Evolutionary conservation across 2,329 filamentous ascomycete species (phyloP), one percentile per base, ranked within the genome.

Genomic region (Thyridium curvatum): DNA sequence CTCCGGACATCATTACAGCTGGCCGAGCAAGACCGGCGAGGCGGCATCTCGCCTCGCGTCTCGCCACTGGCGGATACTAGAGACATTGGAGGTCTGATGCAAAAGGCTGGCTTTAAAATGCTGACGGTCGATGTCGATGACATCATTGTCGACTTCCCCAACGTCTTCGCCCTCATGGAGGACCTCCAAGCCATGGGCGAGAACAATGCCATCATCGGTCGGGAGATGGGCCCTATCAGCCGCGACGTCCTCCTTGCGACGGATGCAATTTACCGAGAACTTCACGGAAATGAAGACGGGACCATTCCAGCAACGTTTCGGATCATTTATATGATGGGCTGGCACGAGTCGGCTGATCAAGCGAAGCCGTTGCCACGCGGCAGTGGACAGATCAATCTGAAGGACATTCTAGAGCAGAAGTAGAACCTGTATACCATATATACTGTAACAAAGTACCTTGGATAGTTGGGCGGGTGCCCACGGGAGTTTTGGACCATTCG

Each of bases 321-420:
- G 50, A 74, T 95, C 51, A 96, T 98, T 45, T 95, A 93, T 61
- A 96, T 97, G 90, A 98, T 98, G 62, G 93, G 93, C 0, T 98
- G 93, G 93, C 94, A 91, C 58, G 86, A 90, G 49, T 83, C 86
- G 2, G 74, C 76, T 21, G 77, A 82, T 38, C 90, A 97, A 64
- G 72, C 82, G 3, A 72, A 91, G 62, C 90, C 93, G 5, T 65
- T 97, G 41, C 65, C 82, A 48, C 77, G 93, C 49, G 93, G 93
- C 1, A 94, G 84, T 47, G 93, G 87, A 9, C 73, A 95, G 56
- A 67, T 95, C 32, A 95, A 86, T 60, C 72, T 98, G 46, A 94
- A 93, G 61, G 90, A 97, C 59, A 70, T 95, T 14, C 52, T 79
- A 32, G 69, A 77, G 52, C 61, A 61, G 34, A 69, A 71, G 41